Evolutionary conservation across 2,329 filamentous ascomycete genomes (phyloP).

Genomic region (Alternaria atra): DNA sequence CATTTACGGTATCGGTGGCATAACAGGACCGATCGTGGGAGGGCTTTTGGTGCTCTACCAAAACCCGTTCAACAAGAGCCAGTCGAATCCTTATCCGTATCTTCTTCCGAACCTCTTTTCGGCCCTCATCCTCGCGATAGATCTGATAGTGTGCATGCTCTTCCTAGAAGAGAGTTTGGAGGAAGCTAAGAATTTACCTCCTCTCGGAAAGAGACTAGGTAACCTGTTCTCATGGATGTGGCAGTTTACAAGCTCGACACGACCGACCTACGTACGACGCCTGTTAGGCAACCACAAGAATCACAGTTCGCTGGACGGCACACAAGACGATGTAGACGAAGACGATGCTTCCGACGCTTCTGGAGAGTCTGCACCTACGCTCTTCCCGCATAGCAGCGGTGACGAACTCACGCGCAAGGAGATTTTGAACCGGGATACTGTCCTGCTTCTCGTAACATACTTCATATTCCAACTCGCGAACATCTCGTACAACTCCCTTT

Average conservation of each 20-base stretch:
- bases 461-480: conserved; percentile 94
- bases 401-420: conserved; percentile 62
- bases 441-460: conserved; percentile 84
- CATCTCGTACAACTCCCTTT: conserved; percentile 93
- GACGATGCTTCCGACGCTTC: conserved; percentile 53
- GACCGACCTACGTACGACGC: conserved; percentile 67
- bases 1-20: conserved; percentile 93
- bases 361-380: conserved; percentile 42
- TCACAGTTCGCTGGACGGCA: conserved; percentile 43
- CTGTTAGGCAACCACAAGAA: conserved; percentile 38
- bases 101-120: conserved; percentile 83
- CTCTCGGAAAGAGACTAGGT: conserved; percentile 65
- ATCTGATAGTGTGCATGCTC: conserved; percentile 76
- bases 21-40: conserved; percentile 91
- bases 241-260: conserved; percentile 69
- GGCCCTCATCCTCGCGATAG: conserved; percentile 74
- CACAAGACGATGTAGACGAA: conserved; percentile 54
- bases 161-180: conserved; percentile 90
- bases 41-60: conserved; percentile 77
- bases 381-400: conserved; percentile 55
- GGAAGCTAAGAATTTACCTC: conserved; percentile 68
- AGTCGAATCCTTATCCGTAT: conserved; percentile 76
- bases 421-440: conserved; percentile 80
- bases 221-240: conserved; percentile 73
- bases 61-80: conserved; percentile 62